These are phyloP conservation scores for Aspergillus aculeatus DNA, from an alignment of 2,329 filamentous ascomycete species.

Conservation along the genomic window DNA sequence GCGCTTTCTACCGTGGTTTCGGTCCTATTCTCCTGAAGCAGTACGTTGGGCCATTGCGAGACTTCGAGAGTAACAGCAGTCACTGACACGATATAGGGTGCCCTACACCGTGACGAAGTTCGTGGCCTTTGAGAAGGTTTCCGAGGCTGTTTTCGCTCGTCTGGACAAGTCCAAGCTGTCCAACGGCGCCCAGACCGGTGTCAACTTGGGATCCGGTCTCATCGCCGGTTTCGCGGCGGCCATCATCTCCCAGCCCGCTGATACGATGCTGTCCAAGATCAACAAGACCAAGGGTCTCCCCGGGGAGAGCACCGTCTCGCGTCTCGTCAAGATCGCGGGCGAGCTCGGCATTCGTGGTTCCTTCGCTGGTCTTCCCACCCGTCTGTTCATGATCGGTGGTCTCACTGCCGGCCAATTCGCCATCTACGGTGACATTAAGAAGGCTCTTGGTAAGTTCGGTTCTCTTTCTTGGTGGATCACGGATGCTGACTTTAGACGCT, in stretches of 20 bases:
- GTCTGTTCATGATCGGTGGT: conserved; percentile 70
- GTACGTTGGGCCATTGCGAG: conserved; percentile 45
- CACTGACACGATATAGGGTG: conserved; percentile 55
- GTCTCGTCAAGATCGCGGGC: conserved; percentile 83
- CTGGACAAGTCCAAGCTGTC: conserved; percentile 67
- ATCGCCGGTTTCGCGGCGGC: conserved; percentile 85
- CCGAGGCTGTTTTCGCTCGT: conserved; percentile 67
- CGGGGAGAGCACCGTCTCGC: conserved; percentile 76
- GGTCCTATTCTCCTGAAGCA: conserved; percentile 85
- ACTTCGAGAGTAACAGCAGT: too few relatives aligned
- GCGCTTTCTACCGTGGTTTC: conserved; percentile 89
- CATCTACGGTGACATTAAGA: conserved; percentile 76
- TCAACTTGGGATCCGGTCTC: conserved; percentile 83
- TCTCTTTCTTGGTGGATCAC: too few relatives aligned
- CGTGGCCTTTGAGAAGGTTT: conserved; percentile 87
- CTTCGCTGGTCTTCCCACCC: conserved; percentile 78
- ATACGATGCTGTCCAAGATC: conserved; percentile 94
- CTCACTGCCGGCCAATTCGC: conserved; percentile 80
- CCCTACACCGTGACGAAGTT: conserved; percentile 96
- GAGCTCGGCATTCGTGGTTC: conserved; percentile 78
- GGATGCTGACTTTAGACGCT: conserved; percentile 25
- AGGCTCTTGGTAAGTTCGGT: too few relatives aligned
- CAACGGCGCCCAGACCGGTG: conserved; percentile 65
- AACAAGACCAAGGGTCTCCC: conserved; percentile 90
- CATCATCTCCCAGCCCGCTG: conserved; percentile 82